Percentiles rank a stretch among this genome's conserved stretches.
Conservation (phyloP, 371 early-diverging fungal genomes). For the Syncephalastrum contaminatum region DNA sequence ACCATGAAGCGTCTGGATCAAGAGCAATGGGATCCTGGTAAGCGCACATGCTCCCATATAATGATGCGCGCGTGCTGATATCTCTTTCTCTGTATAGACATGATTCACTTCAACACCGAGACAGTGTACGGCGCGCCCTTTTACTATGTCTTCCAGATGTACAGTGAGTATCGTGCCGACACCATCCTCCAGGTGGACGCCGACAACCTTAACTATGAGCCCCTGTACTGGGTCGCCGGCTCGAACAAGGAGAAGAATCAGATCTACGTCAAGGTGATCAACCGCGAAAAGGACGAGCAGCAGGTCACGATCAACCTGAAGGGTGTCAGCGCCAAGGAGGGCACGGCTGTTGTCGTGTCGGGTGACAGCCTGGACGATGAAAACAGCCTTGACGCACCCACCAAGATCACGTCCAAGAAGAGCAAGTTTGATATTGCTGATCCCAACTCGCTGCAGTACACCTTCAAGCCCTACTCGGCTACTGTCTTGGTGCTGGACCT, state of each 20-base stretch:
- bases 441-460: slow-evolving; percentile 11
- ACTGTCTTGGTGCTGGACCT: slow-evolving; percentile 14
- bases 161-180: slow-evolving; percentile 16
- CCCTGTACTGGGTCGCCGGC: slow-evolving; percentile 35
- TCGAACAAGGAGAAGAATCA: slow-evolving; percentile 15
- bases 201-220: slow-evolving; percentile 14
- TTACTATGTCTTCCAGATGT: slow-evolving; percentile 26
- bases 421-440: slow-evolving; percentile 10
- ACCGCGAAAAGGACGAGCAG: slow-evolving; percentile 12
- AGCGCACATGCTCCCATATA: neutral
- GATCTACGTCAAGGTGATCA: slow-evolving; percentile 19
- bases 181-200: slow-evolving; percentile 28
- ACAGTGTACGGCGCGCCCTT: slow-evolving; percentile 19
- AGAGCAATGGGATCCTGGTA: slow-evolving; percentile 29
- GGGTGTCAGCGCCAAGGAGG: slow-evolving; percentile 12
- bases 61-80: neutral
- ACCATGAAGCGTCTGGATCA: slow-evolving; percentile 22
- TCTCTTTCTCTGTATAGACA: slow-evolving; percentile 6
- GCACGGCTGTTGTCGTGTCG: slow-evolving; percentile 14
- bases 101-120: slow-evolving; percentile 25
- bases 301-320: slow-evolving; percentile 11
- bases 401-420: slow-evolving; percentile 9
- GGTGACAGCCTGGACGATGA: slow-evolving; percentile 8
- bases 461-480: slow-evolving; percentile 19
- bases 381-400: slow-evolving; percentile 12